A percentile compares a stretch with the other conserved stretches of the same genome.
Evolutionary conservation across 345 rosid genomes (phyloP).

Genomic region (Excoecaria agallocha): DNA sequence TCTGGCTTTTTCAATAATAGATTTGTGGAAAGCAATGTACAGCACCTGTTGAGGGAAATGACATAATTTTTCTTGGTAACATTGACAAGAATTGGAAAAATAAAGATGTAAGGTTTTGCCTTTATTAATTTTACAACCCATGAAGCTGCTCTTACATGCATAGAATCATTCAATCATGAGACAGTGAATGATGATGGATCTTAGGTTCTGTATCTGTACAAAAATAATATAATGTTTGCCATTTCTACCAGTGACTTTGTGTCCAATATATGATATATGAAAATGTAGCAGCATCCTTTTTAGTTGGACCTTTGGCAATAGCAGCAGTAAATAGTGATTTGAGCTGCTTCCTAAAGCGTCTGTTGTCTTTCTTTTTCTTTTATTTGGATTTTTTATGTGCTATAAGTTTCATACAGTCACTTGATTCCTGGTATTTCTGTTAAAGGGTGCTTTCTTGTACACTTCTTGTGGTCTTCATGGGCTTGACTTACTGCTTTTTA

Average conservation of each 20-base stretch:
- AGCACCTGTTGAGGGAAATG: conserved; percentile 33
- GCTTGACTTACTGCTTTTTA: neutral
- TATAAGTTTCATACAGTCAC: neutral
- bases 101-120: conserved; percentile 36
- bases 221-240: neutral
- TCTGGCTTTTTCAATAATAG: conserved; percentile 11
- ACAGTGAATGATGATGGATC: conserved; percentile 12
- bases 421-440: neutral
- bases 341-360: neutral
- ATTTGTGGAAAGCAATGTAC: conserved; percentile 36
- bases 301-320: too few species aligned
- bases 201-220: conserved; percentile 22
- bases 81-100: conserved; percentile 34
- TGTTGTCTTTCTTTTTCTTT: neutral
- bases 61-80: conserved; percentile 36
- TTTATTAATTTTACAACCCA: conserved; percentile 28
- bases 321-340: too few species aligned
- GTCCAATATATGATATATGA: neutral
- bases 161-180: conserved; percentile 22
- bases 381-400: neutral
- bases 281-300: neutral
- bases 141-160: conserved; percentile 31
- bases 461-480: neutral
- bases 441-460: neutral
- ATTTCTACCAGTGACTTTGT: neutral